phyloP scores from a whole-genome alignment of 192 early-diverging fungal genomes.

The Backusella sp. region DNA sequence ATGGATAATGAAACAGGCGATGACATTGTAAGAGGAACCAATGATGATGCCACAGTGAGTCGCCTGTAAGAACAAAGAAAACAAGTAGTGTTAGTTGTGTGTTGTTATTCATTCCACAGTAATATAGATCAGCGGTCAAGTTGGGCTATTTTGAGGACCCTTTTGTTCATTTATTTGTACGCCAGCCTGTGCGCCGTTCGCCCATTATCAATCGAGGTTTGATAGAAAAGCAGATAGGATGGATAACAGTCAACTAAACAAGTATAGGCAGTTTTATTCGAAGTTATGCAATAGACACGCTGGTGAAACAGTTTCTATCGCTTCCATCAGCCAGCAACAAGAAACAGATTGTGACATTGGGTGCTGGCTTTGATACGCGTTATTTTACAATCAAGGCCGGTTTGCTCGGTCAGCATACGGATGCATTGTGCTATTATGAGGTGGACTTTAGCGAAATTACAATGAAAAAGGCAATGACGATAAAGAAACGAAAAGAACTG shows the following conservation, averaged over 20 bases:
- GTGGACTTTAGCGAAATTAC: conserved; percentile 92
- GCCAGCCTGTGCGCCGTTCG: conserved; percentile 66
- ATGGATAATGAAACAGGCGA: conserved; percentile 24
- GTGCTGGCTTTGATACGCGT: conserved; percentile 92
- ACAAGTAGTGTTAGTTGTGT: background rate
- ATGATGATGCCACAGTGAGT: conserved; percentile 86
- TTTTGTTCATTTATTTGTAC: conserved; percentile 80
- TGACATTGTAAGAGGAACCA: conserved; percentile 84
- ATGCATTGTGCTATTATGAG: conserved; percentile 67
- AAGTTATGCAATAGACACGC: conserved; percentile 60
- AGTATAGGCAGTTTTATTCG: conserved; percentile 75
- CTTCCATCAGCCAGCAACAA: conserved; percentile 28
- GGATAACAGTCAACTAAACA: background rate
- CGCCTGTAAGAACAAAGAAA: conserved; percentile 58
- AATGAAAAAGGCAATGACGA: conserved; percentile 67
- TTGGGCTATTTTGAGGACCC: conserved; percentile 83
- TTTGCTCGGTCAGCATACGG: background rate
- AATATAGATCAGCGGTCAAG: conserved; percentile 70
- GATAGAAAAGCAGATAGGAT: background rate
- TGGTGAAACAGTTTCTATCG: conserved; percentile 65
- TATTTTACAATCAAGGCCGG: conserved; percentile 72
- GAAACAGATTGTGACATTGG: conserved; percentile 84
- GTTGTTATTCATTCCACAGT: background rate
- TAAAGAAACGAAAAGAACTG: conserved; percentile 49
- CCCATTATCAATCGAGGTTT: conserved; percentile 93